Evolutionary conservation across 2,329 filamentous ascomycete species (phyloP), one percentile per base, ranked within the genome.

Genomic region (Raffaelea ambrosiae): DNA sequence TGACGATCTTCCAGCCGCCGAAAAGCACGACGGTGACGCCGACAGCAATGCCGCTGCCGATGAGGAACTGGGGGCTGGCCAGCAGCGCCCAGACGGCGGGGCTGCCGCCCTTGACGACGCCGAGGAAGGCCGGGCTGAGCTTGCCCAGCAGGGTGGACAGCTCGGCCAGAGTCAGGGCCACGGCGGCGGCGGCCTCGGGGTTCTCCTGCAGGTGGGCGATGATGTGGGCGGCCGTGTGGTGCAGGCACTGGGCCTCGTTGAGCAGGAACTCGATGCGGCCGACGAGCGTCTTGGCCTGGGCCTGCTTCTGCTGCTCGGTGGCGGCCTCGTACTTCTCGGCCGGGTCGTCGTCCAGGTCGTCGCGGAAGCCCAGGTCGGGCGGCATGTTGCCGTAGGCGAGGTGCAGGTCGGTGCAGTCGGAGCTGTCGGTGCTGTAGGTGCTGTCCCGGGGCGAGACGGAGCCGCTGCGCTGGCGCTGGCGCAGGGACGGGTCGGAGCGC

Each of bases 21-120:
- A 98, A 88, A 63, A 93, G 90, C 58, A 98, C 88, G 9, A 97
- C 83, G 0, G 93, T 97, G n/a, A 95, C 83, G 14, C 93, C 93
- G 0, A 95, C 82, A 1, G 86, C 88, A 14, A 95, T 81, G 40
- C 90, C 87, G 1, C 87, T 88, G 4, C 89, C 89, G 58, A 98
- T 95, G 53, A 96, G 78, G 62, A 98, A 98, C 60, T 98, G 88
- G 1, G 93, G 93, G 48, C 85, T 90, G 0, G 88, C 83, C 3
- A 98, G 77, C 20, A 98, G 76, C 0, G 84, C 86, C 57, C 95
- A 91, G 19, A 95, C 83, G 8, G 86, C 84, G 0, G 93, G 93
- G 35, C 89, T 91, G 19, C 83, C 83, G 36, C 80, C 76, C 66
- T 95, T 94, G 59, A 97, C 69, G 1, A 84, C 71, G 11, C 76